Evolutionary conservation across 768 basidiomycete species (phyloP).

Genomic region (Leccinellum luteum): DNA sequence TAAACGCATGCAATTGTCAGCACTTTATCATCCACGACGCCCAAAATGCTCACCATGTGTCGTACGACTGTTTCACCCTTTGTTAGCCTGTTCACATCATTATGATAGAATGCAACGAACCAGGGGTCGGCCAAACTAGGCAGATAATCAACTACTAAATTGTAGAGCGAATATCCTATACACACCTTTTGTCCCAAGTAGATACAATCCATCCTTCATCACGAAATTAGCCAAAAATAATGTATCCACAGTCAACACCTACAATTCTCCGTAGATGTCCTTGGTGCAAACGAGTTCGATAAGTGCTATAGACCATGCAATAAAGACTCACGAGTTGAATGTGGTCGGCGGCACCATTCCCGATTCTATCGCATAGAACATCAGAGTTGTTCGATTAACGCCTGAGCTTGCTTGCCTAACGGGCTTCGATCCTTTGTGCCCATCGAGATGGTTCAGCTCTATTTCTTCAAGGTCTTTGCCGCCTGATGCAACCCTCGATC

Average conservation of each 20-base stretch:
- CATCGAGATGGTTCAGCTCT: conserved; percentile 84
- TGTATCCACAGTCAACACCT: background rate
- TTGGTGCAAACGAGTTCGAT: conserved; percentile 27
- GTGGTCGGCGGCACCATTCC: conserved; percentile 95
- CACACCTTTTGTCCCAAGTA: conserved; percentile 90
- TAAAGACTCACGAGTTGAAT: conserved; percentile 65
- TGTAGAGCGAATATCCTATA: background rate
- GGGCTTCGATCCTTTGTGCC: conserved; percentile 81
- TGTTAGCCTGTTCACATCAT: conserved; percentile 1
- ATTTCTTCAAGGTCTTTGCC: conserved; percentile 80
- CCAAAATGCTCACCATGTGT: conserved; percentile 47
- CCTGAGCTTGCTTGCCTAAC: conserved; percentile 47
- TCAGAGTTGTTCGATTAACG: conserved; percentile 2
- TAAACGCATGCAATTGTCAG: conserved; percentile 2
- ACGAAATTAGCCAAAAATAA: background rate
- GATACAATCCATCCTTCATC: conserved; percentile 84
- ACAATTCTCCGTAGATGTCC: conserved; percentile 98
- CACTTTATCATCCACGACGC: background rate
- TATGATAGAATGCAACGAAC: conserved; percentile 38
- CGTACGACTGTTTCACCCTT: conserved; percentile 43
- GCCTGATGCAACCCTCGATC: conserved; percentile 34
- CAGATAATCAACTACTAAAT: conserved; percentile 1
- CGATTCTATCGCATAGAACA: conserved; percentile 49
- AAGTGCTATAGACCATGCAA: background rate
- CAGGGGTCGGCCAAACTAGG: conserved; percentile 72